These are phyloP conservation scores for Cylindrotheca fusiformis DNA, from an alignment of 108 stramenopile species.

Conservation along the genomic window DNA sequence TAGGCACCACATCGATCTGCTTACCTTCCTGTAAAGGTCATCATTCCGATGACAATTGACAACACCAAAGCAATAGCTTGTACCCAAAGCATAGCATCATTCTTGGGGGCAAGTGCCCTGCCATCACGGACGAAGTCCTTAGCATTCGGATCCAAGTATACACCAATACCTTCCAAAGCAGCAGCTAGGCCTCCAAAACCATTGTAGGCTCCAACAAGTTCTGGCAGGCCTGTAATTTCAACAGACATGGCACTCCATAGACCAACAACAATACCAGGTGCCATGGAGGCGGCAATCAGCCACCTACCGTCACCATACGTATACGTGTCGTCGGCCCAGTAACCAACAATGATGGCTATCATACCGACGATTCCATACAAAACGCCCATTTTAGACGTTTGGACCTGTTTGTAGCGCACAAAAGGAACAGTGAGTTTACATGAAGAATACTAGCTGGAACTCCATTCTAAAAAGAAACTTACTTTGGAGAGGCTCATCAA, in stretches of 20 bases:
- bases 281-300: constrained; percentile 54
- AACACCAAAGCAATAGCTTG: constrained; percentile 53
- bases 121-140: constrained; percentile 36
- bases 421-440: neutral
- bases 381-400: constrained; percentile 57
- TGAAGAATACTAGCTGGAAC: neutral
- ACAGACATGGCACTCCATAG: constrained; percentile 38
- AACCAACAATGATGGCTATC: constrained; percentile 39
- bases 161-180: constrained; percentile 44
- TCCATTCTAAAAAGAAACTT: neutral
- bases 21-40: constrained; percentile 79
- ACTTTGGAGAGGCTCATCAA: constrained; percentile 53
- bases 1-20: neutral
- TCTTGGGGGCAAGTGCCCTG: constrained; percentile 24
- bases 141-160: constrained; percentile 52
- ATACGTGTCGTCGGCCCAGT: constrained; percentile 50
- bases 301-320: constrained; percentile 50
- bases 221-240: constrained; percentile 50
- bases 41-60: constrained; percentile 67
- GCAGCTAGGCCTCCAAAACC: constrained; percentile 59
- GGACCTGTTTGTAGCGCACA: constrained; percentile 21
- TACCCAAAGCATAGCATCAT: constrained; percentile 55
- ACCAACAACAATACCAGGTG: constrained; percentile 44
- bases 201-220: constrained; percentile 58
- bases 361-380: constrained; percentile 55